These are phyloP conservation scores for Grifola frondosa DNA, from an alignment of 1,284 basidiomycete species.

Conservation along the genomic window DNA sequence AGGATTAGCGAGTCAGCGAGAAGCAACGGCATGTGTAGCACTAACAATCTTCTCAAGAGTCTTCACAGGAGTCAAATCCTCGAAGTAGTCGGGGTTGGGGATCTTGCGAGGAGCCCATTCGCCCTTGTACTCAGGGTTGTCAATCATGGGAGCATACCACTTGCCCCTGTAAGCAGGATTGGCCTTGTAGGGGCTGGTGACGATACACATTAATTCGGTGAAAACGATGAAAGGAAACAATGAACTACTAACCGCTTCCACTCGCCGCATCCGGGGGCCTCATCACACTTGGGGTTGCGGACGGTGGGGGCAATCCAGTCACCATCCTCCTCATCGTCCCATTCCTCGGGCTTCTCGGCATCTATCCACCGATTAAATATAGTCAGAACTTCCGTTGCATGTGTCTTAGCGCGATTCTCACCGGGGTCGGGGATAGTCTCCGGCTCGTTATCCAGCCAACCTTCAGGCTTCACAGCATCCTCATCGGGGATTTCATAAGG, in stretches of 20 bases:
- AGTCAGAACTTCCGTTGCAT: background rate
- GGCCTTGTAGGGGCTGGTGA: slow-evolving; percentile 72
- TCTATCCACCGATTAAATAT: slow-evolving; percentile 52
- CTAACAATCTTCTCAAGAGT: slow-evolving; percentile 79
- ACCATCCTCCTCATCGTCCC: slow-evolving; percentile 99
- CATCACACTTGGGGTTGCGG: slow-evolving; percentile 87
- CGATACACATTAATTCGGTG: background rate
- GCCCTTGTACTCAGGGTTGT: slow-evolving; percentile 98
- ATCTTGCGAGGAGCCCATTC: slow-evolving; percentile 93
- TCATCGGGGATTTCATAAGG: slow-evolving; percentile 89
- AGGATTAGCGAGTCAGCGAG: slow-evolving; percentile 8
- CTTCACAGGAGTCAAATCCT: slow-evolving; percentile 86
- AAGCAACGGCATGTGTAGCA: slow-evolving; percentile 7
- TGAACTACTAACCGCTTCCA: slow-evolving; percentile 67
- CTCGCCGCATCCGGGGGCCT: slow-evolving; percentile 91
- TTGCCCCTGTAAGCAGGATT: slow-evolving; percentile 96
- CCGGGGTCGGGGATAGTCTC: slow-evolving; percentile 85
- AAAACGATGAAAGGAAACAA: background rate
- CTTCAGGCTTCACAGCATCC: slow-evolving; percentile 87
- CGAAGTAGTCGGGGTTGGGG: slow-evolving; percentile 89
- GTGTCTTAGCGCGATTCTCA: slow-evolving; percentile 27
- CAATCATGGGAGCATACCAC: slow-evolving; percentile 91
- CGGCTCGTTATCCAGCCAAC: slow-evolving; percentile 94
- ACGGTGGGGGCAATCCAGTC: slow-evolving; percentile 94
- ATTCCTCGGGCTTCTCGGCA: slow-evolving; percentile 97